Evolutionary conservation across 805 yeast species (phyloP).

Genomic region (Saccharomycopsis javanensis): DNA sequence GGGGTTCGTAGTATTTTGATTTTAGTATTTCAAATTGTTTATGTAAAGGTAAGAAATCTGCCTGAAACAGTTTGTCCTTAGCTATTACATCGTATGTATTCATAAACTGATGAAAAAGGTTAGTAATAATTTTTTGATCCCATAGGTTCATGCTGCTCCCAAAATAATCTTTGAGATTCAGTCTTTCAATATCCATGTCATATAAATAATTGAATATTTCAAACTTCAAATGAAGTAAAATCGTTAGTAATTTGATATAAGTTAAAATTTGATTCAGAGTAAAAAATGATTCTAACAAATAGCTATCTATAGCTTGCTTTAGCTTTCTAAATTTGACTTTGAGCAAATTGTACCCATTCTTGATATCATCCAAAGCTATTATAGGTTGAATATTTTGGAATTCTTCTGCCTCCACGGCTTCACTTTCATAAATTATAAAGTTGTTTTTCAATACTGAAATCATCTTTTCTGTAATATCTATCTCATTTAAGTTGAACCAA

Average conservation of each 20-base stretch:
- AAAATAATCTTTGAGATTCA: not conserved
- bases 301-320: slow-evolving; percentile 7
- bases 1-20: not conserved
- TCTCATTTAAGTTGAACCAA: slow-evolving; percentile 3
- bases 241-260: slow-evolving; percentile 8
- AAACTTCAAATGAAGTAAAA: slow-evolving; percentile 8
- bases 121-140: not conserved
- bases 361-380: not conserved
- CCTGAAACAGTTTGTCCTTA: not conserved
- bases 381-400: not conserved
- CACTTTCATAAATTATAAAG: not conserved
- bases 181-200: not conserved
- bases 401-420: not conserved
- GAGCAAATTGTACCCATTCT: not conserved
- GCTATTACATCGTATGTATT: not conserved
- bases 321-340: slow-evolving; percentile 1
- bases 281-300: slow-evolving; percentile 9
- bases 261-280: not conserved
- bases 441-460: not conserved
- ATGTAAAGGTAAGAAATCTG: not conserved
- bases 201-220: not conserved
- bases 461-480: slow-evolving; percentile 3
- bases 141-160: not conserved
- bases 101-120: not conserved
- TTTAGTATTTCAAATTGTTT: not conserved